A percentile compares a stretch with the other conserved stretches of the same genome.
phyloP scores from a whole-genome alignment of 176 grass and related monocot species.

The Bothriochloa decipiens region DNA sequence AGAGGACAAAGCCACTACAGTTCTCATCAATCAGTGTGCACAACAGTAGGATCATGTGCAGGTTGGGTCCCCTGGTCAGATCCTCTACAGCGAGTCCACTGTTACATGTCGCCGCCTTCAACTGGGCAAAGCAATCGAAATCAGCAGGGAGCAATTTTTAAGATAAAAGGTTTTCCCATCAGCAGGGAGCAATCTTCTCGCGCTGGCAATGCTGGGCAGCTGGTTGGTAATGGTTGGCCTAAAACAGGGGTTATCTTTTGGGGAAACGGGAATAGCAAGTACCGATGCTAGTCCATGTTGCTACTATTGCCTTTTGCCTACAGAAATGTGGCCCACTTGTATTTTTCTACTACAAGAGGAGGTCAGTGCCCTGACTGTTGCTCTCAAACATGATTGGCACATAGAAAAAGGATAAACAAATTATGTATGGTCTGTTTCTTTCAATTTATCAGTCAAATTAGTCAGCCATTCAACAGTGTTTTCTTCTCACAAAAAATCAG shows the following conservation, averaged over 20 bases:
- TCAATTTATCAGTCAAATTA: no score
- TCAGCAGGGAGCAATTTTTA: neutral
- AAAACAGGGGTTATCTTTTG: constrained; percentile 11
- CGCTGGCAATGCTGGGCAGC: neutral
- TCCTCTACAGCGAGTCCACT: constrained; percentile 26
- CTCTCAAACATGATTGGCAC: neutral
- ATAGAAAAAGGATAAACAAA: neutral
- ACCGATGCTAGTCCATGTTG: neutral
- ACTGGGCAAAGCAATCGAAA: constrained; percentile 20
- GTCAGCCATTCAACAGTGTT: no score
- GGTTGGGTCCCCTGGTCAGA: constrained; percentile 28
- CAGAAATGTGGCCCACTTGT: constrained; percentile 4
- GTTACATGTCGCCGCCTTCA: constrained; percentile 5
- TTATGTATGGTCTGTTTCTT: no score
- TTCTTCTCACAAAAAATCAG: no score
- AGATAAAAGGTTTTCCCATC: no score
- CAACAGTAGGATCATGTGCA: constrained; percentile 49
- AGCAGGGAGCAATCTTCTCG: neutral
- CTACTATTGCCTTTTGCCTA: neutral
- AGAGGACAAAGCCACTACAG: constrained; percentile 33
- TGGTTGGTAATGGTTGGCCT: neutral
- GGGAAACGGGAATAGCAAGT: constrained; percentile 21
- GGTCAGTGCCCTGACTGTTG: neutral
- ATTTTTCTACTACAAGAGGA: constrained; percentile 13
- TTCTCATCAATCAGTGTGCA: constrained; percentile 36